These are phyloP conservation scores for Phytophthora capsici DNA, from an alignment of 352 stramenopile species.

Conservation along the genomic window DNA sequence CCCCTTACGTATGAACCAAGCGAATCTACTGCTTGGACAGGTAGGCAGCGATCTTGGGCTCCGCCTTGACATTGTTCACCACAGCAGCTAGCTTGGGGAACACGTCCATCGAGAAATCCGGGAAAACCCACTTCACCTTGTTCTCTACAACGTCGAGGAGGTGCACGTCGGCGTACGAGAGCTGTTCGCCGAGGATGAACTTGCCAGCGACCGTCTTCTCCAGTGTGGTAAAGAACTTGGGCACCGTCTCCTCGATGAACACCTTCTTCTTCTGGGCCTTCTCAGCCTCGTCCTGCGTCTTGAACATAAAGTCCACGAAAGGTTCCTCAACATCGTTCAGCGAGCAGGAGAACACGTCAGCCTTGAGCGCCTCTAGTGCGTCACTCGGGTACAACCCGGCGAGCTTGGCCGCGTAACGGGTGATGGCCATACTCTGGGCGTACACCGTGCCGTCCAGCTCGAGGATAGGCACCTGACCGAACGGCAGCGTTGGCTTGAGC, in stretches of 20 bases:
- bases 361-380: conserved; percentile 33
- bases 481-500: conserved; percentile 44
- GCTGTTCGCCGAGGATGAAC: conserved; percentile 58
- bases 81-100: too few species aligned
- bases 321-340: conserved; percentile 20
- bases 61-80: too few species aligned
- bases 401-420: conserved; percentile 52
- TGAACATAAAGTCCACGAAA: conserved; percentile 33
- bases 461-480: conserved; percentile 49
- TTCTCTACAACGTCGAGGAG: too few species aligned
- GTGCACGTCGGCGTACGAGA: conserved; percentile 16
- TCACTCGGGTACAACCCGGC: conserved; percentile 39
- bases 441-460: conserved; percentile 40
- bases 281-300: conserved; percentile 38
- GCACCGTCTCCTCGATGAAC: conserved; percentile 47
- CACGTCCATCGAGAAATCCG: too few species aligned
- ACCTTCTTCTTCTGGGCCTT: conserved; percentile 52
- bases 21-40: too few species aligned
- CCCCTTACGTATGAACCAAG: too few species aligned
- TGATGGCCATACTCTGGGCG: conserved; percentile 51
- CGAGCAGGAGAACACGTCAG: conserved; percentile 39
- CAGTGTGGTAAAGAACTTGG: conserved; percentile 41
- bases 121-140: too few species aligned
- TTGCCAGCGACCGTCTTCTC: conserved; percentile 54
- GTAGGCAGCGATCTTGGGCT: too few species aligned